phyloP scores from a whole-genome alignment of 768 basidiomycete genomes.

The Mycena amicta region DNA sequence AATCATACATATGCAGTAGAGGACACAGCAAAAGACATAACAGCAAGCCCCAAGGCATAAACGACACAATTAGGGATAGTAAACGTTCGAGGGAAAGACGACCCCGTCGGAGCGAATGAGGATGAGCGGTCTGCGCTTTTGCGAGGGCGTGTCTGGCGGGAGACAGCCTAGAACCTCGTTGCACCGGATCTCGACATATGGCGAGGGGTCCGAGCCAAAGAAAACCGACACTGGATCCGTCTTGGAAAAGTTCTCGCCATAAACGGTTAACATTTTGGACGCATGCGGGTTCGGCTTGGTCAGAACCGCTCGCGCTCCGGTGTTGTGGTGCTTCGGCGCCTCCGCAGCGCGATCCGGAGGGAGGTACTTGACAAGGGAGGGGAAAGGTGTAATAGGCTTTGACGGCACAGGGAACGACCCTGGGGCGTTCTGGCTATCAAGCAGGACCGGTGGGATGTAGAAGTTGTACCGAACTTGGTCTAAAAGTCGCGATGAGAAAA shows the following conservation, averaged over 20 bases:
- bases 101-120: slow-evolving; percentile 85
- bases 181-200: slow-evolving; percentile 87
- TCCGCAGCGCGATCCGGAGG: slow-evolving; percentile 87
- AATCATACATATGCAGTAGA: neutral
- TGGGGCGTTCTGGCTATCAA: slow-evolving; percentile 76
- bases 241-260: slow-evolving; percentile 90
- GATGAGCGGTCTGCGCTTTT: slow-evolving; percentile 77
- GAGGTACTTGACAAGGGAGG: slow-evolving; percentile 86
- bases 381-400: slow-evolving; percentile 85
- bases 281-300: slow-evolving; percentile 79
- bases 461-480: slow-evolving; percentile 94
- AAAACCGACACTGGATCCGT: slow-evolving; percentile 79
- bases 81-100: slow-evolving; percentile 80
- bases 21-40: neutral
- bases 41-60: neutral
- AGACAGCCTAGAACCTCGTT: slow-evolving; percentile 83
- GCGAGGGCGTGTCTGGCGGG: slow-evolving; percentile 67
- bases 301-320: slow-evolving; percentile 65
- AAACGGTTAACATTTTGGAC: slow-evolving; percentile 81
- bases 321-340: slow-evolving; percentile 72
- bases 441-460: slow-evolving; percentile 84
- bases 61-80: slow-evolving; percentile 65
- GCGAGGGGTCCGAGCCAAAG: slow-evolving; percentile 85
- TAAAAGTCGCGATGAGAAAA: slow-evolving; percentile 30
- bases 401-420: slow-evolving; percentile 79